Evolutionary conservation across 2,329 filamentous ascomycete genomes (phyloP), one percentile per base, ranked within the genome.

Genomic region (Monosporascus sp.): DNA sequence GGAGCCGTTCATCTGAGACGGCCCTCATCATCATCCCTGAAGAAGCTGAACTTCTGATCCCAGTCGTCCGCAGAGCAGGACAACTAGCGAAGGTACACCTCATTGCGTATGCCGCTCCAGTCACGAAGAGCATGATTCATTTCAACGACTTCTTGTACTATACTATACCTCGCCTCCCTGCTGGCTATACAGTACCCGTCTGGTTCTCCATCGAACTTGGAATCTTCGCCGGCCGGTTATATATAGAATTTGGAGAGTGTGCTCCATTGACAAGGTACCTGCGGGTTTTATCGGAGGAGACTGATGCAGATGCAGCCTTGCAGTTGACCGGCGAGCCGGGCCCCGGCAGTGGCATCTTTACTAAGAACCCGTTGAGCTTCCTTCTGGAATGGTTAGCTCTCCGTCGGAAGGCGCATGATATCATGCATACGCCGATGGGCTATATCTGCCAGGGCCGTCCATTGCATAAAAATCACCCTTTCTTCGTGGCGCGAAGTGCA

Each of bases 11-110:
- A 0, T 68, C 69, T 0, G 60, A 79, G 7, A 76, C 71, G 0
- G 84, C 77, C 0, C 56, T 89, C 0, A 63, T 88, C 2, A 61
- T 88, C 2, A 82, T 80, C 27, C 80, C 83, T 0, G 84, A 88
- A 57, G 85, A 89, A 62, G 82, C 77, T 0, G 81, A 88, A 52
- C 47, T 61, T 0, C 57, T 87, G 0, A 72, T 88, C 3, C 72
- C 73, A 0, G 55, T 72, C 0, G 56, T 85, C 6, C 65, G 65
- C 1, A 38, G 24, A 0, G 22, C 35, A 1, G 27, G 27, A 6
- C 24, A 9, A 6, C 27, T 45, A 0, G 51, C 39, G 17, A 52
- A 58, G 0, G 73, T 75, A 0, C 73, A 81, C 50, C 68, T 88
- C 0, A 63, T 87, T 1, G 65, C 74, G 0, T 89, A 88, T 54